Conservation (phyloP, 768 basidiomycete genomes). For the Amanita fuliginea region DNA sequence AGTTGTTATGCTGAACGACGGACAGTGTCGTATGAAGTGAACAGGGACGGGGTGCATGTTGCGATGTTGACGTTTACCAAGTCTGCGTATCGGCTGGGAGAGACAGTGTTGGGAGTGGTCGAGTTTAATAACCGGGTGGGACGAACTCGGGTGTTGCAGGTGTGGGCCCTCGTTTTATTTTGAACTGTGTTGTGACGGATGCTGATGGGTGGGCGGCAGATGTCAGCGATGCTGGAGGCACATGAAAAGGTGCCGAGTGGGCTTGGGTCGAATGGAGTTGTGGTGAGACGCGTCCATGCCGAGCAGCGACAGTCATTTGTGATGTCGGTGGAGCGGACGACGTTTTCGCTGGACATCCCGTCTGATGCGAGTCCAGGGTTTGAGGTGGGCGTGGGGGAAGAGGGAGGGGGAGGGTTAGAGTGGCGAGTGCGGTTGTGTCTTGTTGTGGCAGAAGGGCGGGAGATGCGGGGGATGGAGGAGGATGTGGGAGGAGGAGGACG, state of each 20-base stretch:
- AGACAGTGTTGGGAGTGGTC: conserved; percentile 84
- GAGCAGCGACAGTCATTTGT: conserved; percentile 78
- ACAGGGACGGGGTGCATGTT: conserved; percentile 83
- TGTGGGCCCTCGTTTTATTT: conserved; percentile 14
- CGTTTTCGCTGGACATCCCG: conserved; percentile 88
- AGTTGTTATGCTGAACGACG: background rate
- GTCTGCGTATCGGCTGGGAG: conserved; percentile 83
- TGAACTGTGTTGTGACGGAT: background rate
- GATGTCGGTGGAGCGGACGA: conserved; percentile 59
- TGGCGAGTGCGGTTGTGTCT: conserved; percentile 87
- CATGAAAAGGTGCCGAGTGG: conserved; percentile 72
- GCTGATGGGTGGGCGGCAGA: conserved; percentile 25
- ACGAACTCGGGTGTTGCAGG: conserved; percentile 73
- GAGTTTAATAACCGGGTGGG: conserved; percentile 71
- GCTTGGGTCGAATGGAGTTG: conserved; percentile 33
- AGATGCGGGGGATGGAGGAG: conserved; percentile 36
- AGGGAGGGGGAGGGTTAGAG: conserved; percentile 52
- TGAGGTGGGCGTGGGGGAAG: conserved; percentile 42
- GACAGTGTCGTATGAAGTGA: conserved; percentile 88
- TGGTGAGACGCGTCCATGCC: conserved; percentile 68
- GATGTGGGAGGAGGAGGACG: conserved; percentile 56
- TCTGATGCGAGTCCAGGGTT: conserved; percentile 87
- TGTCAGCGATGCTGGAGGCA: conserved; percentile 83
- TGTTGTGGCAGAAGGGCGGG: conserved; percentile 57
- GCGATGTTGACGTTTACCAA: conserved; percentile 90